Evolutionary conservation across 129 eudicot genomes (phyloP), one percentile per base, ranked within the genome.

Genomic region (Pulicaria dysenterica): DNA sequence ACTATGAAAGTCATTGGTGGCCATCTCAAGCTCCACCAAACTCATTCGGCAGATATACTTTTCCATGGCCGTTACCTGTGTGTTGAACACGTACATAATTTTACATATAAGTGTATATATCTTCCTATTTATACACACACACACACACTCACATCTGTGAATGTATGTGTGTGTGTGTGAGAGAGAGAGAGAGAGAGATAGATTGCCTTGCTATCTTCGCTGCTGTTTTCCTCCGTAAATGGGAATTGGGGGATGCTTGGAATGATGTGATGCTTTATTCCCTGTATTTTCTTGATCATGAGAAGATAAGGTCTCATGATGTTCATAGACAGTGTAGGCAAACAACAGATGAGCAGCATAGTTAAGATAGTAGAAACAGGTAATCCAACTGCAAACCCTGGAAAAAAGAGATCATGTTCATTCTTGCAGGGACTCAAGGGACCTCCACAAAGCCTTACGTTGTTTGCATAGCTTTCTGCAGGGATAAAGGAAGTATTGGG

Each of bases 401-500:
- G 74, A 63, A 72, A 43, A 65, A 77, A 19, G 16, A 69, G 8
- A 39, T 82, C 74, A 58, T 3, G 60, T 36, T 15, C 45, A 11
- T 40, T 5, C 16, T 61, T 3, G 31, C 89, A 85, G 11, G 11
- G 13, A 3, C 36, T 5, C 70, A 82, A 57, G 37, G 84, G 86
- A 24, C 3, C 53, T 37, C 86, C 81, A 42, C 86, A 84, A 24
- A 84, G 83, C 10, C 89, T 83, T 5, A 13, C 2, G 69, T 85
- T 85, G 71, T 71, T 41, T 31, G 47, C 75, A 69, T 85, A 81
- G 72, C 67, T 84, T 3, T 58, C 79, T 6, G 56, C 69, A 16
- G 59, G 4, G 13, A 61, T n/a, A n/a, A n/a, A 4, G 10, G 2
- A 5, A 24, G 5, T 2, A 6, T 11, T 6, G 65, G 3, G 6